Percentiles rank a stretch among this genome's conserved stretches.
Evolutionary conservation across 192 early-diverging fungal genomes (phyloP).

Genomic region (Podochytrium sp.): DNA sequence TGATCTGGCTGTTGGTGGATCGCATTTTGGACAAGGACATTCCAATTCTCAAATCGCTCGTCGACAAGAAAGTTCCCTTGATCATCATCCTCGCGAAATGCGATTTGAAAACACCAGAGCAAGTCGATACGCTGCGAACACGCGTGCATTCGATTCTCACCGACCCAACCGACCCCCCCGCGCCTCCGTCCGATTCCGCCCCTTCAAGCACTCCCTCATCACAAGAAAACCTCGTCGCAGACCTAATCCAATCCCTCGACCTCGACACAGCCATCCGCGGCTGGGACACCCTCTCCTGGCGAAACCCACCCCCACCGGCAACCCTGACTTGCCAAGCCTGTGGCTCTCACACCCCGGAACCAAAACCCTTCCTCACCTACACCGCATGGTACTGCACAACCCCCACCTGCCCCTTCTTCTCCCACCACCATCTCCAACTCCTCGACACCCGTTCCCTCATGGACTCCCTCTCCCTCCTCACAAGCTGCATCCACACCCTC

Average conservation of each 20-base stretch:
- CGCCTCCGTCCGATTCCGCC: not conserved
- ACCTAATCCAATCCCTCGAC: conserved; percentile 1
- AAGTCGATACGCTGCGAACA: not conserved
- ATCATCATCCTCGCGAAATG: conserved; percentile 21
- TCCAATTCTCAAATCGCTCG: not conserved
- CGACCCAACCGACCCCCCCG: not conserved
- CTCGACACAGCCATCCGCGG: conserved; percentile 21
- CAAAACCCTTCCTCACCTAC: not conserved
- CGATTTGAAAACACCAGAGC: not conserved
- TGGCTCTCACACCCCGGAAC: not conserved
- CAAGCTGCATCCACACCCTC: conserved; percentile 6
- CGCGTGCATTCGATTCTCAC: conserved; percentile 9
- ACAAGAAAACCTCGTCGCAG: too few relatives aligned
- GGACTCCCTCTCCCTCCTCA: conserved; percentile 4
- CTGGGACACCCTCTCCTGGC: conserved; percentile 19
- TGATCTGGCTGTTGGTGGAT: conserved; percentile 26
- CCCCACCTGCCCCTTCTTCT: not conserved
- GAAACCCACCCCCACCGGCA: conserved; percentile 1
- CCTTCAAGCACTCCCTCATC: not conserved
- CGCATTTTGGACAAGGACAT: conserved; percentile 10
- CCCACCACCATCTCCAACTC: not conserved
- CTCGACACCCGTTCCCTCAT: conserved; percentile 5
- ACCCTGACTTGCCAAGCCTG: conserved; percentile 8
- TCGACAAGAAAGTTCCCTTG: conserved; percentile 15
- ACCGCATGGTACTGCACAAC: conserved; percentile 25